A percentile compares a stretch with the other conserved stretches of the same genome.
Conservation (phyloP, 1,284 basidiomycete species). For the Volvariella surrecta region DNA sequence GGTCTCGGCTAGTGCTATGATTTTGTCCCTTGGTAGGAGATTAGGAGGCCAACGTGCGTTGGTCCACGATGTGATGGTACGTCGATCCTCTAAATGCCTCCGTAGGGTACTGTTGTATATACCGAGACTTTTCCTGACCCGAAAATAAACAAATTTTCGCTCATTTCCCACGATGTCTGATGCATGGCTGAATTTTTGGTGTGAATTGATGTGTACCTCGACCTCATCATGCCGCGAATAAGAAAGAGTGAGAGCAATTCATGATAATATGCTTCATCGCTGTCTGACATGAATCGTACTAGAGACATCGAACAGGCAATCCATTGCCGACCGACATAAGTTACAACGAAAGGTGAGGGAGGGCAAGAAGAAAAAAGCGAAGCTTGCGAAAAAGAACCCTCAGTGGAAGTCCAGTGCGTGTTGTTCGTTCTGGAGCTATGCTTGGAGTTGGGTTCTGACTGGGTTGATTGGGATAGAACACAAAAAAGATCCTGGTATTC, state of each 20-base stretch:
- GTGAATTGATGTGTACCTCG: too few species aligned
- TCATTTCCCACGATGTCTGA: too few species aligned
- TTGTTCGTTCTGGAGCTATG: too few species aligned
- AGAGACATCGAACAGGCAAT: constrained; percentile 83
- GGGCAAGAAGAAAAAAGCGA: constrained; percentile 70
- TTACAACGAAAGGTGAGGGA: constrained; percentile 78
- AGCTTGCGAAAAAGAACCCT: constrained; percentile 75
- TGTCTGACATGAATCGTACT: constrained; percentile 3
- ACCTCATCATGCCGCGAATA: constrained; percentile 51
- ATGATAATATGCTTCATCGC: background rate
- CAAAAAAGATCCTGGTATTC: constrained; percentile 89
- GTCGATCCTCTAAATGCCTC: too few species aligned
- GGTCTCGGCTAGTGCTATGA: too few species aligned
- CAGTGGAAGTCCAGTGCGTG: constrained; percentile 89
- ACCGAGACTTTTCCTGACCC: too few species aligned
- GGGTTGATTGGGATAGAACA: constrained; percentile 34
- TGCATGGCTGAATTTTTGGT: too few species aligned
- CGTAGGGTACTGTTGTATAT: too few species aligned
- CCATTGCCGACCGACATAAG: constrained; percentile 69
- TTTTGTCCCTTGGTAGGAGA: too few species aligned
- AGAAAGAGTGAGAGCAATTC: constrained; percentile 18
- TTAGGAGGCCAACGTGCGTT: too few species aligned
- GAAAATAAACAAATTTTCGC: too few species aligned
- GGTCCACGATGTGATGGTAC: too few species aligned
- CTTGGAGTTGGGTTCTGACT: background rate